These are phyloP conservation scores for Backusella sp. DNA, from an alignment of 192 early-diverging fungal species.

Conservation along the genomic window DNA sequence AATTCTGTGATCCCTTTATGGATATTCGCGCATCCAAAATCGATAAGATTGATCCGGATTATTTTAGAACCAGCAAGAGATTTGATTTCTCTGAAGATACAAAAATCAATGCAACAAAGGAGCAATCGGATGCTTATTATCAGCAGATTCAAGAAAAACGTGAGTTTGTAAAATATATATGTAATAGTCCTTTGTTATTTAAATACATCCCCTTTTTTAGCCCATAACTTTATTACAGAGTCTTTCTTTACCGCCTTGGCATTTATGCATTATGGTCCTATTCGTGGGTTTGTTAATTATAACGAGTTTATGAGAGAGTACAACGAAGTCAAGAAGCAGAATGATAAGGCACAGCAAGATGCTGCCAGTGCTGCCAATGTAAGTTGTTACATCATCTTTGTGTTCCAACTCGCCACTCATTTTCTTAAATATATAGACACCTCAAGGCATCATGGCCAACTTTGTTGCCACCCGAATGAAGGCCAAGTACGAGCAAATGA, in stretches of 20 bases:
- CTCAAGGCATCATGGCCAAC: constrained; percentile 20
- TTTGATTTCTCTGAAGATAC: constrained; percentile 73
- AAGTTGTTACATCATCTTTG: background rate
- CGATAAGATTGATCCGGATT: constrained; percentile 72
- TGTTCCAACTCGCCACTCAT: background rate
- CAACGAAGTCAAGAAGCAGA: constrained; percentile 65
- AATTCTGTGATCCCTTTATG: constrained; percentile 84
- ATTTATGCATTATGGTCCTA: constrained; percentile 77
- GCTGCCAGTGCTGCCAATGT: constrained; percentile 18
- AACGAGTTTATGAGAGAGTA: constrained; percentile 65
- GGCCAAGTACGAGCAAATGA: constrained; percentile 65
- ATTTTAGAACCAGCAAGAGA: constrained; percentile 58
- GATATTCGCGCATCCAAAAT: constrained; percentile 71
- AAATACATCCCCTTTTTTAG: background rate
- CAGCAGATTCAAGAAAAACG: constrained; percentile 3
- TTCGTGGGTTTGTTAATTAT: constrained; percentile 71
- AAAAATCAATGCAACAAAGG: constrained; percentile 75
- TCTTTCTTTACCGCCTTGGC: constrained; percentile 81
- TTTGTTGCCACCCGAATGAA: constrained; percentile 28
- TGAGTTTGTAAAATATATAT: background rate
- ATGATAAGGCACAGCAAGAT: constrained; percentile 14
- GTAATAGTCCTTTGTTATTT: background rate
- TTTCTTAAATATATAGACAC: constrained; percentile 6
- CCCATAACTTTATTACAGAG: constrained; percentile 86
- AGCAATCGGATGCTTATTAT: constrained; percentile 62